A percentile compares a stretch with the other conserved stretches of the same genome.
Conservation (phyloP, 2,329 filamentous ascomycete genomes). For the Alternaria metachromatica region DNA sequence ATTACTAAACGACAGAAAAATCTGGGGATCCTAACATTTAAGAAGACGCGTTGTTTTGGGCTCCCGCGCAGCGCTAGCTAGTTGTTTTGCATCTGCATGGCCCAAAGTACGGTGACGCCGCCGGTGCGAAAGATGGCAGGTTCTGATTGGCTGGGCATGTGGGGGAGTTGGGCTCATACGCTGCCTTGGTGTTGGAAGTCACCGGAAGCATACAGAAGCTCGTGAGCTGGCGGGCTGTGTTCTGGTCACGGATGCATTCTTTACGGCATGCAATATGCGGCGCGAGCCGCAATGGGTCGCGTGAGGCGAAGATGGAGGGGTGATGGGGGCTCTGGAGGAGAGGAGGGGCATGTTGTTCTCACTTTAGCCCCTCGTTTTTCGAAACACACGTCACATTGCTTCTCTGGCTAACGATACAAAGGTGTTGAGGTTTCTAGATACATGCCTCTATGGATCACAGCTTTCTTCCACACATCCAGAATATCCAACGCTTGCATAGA, state of each 20-base stretch:
- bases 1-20: slow-evolving; percentile 6
- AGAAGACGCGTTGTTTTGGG: slow-evolving; percentile 37
- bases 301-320: slow-evolving; percentile 10
- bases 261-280: slow-evolving; percentile 17
- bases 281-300: slow-evolving; percentile 21
- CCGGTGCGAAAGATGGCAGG: slow-evolving; percentile 32
- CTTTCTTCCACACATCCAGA: neutral
- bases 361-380: slow-evolving; percentile 13
- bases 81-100: slow-evolving; percentile 37
- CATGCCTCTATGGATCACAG: neutral
- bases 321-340: slow-evolving; percentile 3
- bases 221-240: slow-evolving; percentile 33
- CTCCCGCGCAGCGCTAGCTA: slow-evolving; percentile 34
- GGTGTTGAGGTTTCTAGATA: neutral
- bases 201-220: slow-evolving; percentile 32
- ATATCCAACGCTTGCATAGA: neutral
- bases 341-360: neutral
- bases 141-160: slow-evolving; percentile 39
- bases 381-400: slow-evolving; percentile 16
- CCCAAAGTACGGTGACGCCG: slow-evolving; percentile 43
- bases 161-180: slow-evolving; percentile 38
- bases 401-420: slow-evolving; percentile 16
- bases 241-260: slow-evolving; percentile 13
- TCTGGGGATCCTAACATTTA: slow-evolving; percentile 39
- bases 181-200: slow-evolving; percentile 31